Evolutionary conservation across 371 early-diverging fungal genomes (phyloP).

Genomic region (Blyttiomyces sp.): DNA sequence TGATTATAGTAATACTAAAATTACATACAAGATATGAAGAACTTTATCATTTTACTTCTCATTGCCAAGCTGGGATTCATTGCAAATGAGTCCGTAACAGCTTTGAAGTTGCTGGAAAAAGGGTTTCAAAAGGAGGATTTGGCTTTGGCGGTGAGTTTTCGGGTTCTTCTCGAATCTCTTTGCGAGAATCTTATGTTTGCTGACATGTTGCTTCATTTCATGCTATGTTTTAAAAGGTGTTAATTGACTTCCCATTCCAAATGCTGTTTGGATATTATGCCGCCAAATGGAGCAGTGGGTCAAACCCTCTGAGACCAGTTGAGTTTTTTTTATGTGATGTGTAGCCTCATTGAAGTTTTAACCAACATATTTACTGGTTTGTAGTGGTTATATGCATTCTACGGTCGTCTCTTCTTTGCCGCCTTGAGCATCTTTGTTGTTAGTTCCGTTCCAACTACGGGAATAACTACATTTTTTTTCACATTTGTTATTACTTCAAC

Average conservation of each 20-base stretch:
- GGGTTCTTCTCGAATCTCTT: no score
- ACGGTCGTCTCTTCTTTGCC: slow-evolving; percentile 76
- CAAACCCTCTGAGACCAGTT: slow-evolving; percentile 81
- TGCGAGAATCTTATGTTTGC: no score
- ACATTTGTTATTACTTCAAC: slow-evolving; percentile 73
- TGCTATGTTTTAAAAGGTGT: slow-evolving; percentile 31
- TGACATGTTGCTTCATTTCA: no score
- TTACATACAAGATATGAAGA: slow-evolving; percentile 82
- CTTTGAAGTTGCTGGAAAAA: slow-evolving; percentile 87
- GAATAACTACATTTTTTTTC: slow-evolving; percentile 71
- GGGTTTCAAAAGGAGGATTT: slow-evolving; percentile 94
- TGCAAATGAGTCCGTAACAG: slow-evolving; percentile 90
- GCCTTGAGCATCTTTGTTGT: slow-evolving; percentile 84
- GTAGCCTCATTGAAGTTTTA: no score
- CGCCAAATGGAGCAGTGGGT: slow-evolving; percentile 89
- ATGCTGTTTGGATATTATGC: slow-evolving; percentile 95
- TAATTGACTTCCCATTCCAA: slow-evolving; percentile 95
- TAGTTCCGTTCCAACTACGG: slow-evolving; percentile 67
- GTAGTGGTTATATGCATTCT: slow-evolving; percentile 85
- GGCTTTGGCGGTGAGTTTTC: slow-evolving; percentile 65
- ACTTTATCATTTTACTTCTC: slow-evolving; percentile 75
- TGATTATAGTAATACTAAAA: background rate
- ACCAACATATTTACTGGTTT: background rate
- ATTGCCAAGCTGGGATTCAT: slow-evolving; percentile 91
- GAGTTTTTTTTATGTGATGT: slow-evolving; percentile 27